phyloP scores from a whole-genome alignment of 257 asterid species.

The Scutellaria minor region DNA sequence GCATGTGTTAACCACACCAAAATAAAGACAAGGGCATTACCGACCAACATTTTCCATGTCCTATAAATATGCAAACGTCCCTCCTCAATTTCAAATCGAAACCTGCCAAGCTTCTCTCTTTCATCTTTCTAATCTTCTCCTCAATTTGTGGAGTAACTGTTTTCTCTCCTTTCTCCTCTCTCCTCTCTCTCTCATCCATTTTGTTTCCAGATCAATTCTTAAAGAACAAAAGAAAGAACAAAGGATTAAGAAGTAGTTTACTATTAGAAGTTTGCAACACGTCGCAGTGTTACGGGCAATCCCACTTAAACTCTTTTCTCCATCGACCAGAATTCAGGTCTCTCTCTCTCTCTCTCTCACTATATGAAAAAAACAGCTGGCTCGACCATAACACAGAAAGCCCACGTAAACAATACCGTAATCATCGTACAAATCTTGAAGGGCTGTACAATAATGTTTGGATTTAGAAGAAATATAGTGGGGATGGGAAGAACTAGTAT shows the following conservation, averaged over 20 bases:
- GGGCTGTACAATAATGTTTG: not conserved
- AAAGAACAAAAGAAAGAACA: not conserved
- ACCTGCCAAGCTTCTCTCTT: constrained; percentile 2
- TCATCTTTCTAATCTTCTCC: not conserved
- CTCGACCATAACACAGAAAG: not conserved
- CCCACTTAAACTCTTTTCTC: not conserved
- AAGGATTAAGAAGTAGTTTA: not conserved
- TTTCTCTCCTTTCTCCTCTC: constrained; percentile 9
- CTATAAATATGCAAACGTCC: constrained; percentile 22
- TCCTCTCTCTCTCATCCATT: constrained; percentile 5
- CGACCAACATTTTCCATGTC: constrained; percentile 9
- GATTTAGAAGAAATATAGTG: not conserved
- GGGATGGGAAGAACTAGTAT: not conserved
- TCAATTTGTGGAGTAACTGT: constrained; percentile 14
- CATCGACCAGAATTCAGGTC: constrained; percentile 32
- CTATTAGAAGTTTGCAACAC: not conserved
- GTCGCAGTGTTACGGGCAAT: constrained; percentile 12
- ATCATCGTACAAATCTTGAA: not conserved
- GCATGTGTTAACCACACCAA: too few relatives aligned
- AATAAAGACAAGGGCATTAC: constrained; percentile 20
- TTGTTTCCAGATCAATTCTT: not conserved
- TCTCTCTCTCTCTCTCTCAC: constrained; percentile 23
- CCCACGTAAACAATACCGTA: constrained; percentile 19
- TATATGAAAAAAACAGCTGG: constrained; percentile 1
- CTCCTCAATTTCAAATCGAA: constrained; percentile 3